Percentiles rank a stretch among this genome's conserved stretches.
Conservation (phyloP, 805 yeast species). For the Lipomyces mesembrius region DNA sequence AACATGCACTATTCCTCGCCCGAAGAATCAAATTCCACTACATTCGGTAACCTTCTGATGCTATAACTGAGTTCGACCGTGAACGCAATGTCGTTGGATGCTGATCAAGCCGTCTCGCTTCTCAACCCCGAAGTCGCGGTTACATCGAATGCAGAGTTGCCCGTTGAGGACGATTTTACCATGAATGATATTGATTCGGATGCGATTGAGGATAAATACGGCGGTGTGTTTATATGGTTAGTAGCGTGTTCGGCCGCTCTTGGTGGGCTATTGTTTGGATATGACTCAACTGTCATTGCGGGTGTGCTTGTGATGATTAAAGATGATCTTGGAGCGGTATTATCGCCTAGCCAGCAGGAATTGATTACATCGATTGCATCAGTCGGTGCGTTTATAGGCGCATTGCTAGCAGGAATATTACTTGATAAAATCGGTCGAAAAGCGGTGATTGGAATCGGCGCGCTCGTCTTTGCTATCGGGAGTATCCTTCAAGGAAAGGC, state of each 20-base stretch:
- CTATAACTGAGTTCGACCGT: not conserved
- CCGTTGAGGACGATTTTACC: not conserved
- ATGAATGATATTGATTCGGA: not conserved
- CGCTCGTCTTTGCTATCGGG: constrained; percentile 24
- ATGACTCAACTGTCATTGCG: constrained; percentile 94
- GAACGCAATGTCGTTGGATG: not conserved
- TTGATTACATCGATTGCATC: constrained; percentile 58
- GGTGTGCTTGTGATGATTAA: constrained; percentile 87
- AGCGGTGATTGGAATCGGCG: constrained; percentile 15
- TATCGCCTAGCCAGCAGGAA: constrained; percentile 56
- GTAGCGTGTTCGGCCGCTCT: constrained; percentile 61
- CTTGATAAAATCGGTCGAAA: constrained; percentile 27
- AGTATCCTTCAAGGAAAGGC: constrained; percentile 24
- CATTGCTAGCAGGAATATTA: constrained; percentile 12
- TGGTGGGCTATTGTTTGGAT: constrained; percentile 93
- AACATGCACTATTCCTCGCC: too few relatives aligned
- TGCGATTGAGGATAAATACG: constrained; percentile 5
- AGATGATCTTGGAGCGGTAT: constrained; percentile 61
- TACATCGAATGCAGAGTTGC: not conserved
- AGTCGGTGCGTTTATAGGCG: constrained; percentile 38
- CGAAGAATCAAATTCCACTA: too few relatives aligned
- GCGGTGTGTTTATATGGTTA: constrained; percentile 36
- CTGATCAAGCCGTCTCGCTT: not conserved
- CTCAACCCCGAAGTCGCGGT: not conserved
- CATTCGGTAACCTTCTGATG: not conserved